Evolutionary conservation across 345 rosid genomes (phyloP).

Genomic region (Citrus reticulata): DNA sequence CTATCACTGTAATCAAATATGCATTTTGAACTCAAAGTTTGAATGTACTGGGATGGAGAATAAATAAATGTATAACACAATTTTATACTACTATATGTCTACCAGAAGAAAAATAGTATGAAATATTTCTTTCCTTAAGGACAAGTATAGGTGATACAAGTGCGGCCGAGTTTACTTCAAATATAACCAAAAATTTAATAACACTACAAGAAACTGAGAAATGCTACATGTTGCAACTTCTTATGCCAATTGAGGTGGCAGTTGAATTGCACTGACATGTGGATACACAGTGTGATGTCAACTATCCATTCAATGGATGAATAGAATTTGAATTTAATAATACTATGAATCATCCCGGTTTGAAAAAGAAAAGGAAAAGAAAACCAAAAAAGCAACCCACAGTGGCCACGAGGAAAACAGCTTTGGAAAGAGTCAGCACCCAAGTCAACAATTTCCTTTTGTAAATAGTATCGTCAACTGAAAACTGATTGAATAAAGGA

Average conservation of each 20-base stretch:
- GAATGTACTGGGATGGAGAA: background rate
- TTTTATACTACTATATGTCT: background rate
- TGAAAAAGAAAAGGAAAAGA: background rate
- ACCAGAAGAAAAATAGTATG: background rate
- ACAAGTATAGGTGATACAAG: background rate
- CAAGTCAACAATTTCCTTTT: background rate
- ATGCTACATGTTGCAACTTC: background rate
- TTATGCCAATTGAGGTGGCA: background rate
- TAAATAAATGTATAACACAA: background rate
- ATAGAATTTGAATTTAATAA: background rate
- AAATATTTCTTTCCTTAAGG: background rate
- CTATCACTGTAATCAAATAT: conserved; percentile 38
- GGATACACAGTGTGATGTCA: background rate
- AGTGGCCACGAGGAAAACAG: background rate
- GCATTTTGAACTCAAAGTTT: background rate
- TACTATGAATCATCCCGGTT: background rate
- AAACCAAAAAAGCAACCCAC: conserved; percentile 1
- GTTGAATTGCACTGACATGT: background rate
- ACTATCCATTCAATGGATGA: background rate
- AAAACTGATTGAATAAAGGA: background rate
- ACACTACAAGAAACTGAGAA: background rate
- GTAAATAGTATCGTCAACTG: background rate
- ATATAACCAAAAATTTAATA: background rate
- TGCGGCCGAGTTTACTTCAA: background rate
- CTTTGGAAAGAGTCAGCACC: background rate